Conservation (phyloP, 495 filamentous ascomycete genomes). For the Aspergillus carlsbadensis region DNA sequence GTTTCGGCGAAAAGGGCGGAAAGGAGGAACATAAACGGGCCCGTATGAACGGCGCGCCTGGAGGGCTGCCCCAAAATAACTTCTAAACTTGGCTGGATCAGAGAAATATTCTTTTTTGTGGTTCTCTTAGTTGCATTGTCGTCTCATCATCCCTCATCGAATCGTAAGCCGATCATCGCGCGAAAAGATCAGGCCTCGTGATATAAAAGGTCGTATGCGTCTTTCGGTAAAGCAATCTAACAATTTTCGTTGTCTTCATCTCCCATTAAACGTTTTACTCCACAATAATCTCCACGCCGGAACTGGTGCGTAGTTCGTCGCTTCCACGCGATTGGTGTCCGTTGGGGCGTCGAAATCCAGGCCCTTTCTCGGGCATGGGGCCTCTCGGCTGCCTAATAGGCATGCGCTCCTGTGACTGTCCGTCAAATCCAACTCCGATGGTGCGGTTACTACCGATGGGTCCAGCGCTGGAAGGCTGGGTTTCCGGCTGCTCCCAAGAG, state of each 20-base stretch:
- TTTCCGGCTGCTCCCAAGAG: slow-evolving; percentile 61
- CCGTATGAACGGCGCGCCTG: slow-evolving; percentile 38
- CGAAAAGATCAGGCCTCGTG: slow-evolving; percentile 45
- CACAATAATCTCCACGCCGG: slow-evolving; percentile 57
- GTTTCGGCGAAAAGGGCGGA: slow-evolving; percentile 24
- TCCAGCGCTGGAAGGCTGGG: slow-evolving; percentile 56
- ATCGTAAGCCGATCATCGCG: slow-evolving; percentile 51
- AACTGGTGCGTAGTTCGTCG: slow-evolving; percentile 66
- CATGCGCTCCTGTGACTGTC: slow-evolving; percentile 61
- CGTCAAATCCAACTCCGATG: slow-evolving; percentile 62
- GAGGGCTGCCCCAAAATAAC: slow-evolving; percentile 51
- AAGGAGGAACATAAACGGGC: slow-evolving; percentile 30
- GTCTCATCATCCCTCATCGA: slow-evolving; percentile 59
- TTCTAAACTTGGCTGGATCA: slow-evolving; percentile 52
- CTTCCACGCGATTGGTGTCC: slow-evolving; percentile 80
- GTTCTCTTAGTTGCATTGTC: slow-evolving; percentile 41
- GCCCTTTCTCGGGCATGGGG: slow-evolving; percentile 71
- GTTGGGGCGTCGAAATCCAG: slow-evolving; percentile 75
- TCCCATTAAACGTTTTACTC: slow-evolving; percentile 41
- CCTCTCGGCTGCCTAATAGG: slow-evolving; percentile 83
- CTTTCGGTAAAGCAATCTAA: slow-evolving; percentile 47
- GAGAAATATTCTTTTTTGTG: slow-evolving; percentile 45
- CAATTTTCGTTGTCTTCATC: slow-evolving; percentile 34
- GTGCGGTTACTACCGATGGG: slow-evolving; percentile 87
- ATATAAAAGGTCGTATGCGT: slow-evolving; percentile 49